A percentile compares a stretch with the other conserved stretches of the same genome.
These are phyloP conservation scores for Ascochyta koolunga DNA, from an alignment of 2,329 filamentous ascomycete genomes.

Conservation along the genomic window DNA sequence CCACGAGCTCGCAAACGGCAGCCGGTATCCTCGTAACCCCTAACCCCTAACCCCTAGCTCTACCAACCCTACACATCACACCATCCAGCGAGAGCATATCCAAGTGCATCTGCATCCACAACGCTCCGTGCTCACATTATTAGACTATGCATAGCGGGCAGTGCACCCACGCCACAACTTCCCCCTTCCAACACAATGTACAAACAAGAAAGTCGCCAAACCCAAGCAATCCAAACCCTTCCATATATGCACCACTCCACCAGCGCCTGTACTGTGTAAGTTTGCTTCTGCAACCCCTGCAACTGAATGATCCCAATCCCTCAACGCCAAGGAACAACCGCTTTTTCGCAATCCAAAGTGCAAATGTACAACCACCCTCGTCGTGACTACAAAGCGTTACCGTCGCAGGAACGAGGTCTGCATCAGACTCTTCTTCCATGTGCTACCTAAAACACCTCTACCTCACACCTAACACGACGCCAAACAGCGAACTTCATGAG, in stretches of 20 bases:
- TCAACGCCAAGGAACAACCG: background rate
- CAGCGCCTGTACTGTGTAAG: conserved; percentile 5
- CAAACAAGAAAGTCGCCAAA: background rate
- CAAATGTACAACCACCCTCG: background rate
- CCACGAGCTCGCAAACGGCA: too few relatives aligned
- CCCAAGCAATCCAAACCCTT: background rate
- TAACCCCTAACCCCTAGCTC: background rate
- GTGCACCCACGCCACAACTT: background rate
- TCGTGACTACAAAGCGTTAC: conserved; percentile 4
- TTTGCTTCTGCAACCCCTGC: background rate
- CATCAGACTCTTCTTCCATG: background rate
- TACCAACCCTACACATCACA: background rate
- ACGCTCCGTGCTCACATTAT: background rate
- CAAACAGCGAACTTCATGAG: background rate
- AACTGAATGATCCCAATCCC: background rate
- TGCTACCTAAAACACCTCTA: background rate
- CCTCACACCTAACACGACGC: background rate
- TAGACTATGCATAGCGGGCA: background rate
- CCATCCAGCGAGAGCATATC: background rate
- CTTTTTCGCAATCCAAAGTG: background rate
- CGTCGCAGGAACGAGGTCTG: background rate
- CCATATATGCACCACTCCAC: background rate
- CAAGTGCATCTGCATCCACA: background rate
- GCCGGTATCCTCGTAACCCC: too few relatives aligned
- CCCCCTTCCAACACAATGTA: background rate